phyloP scores from a whole-genome alignment of 1,284 basidiomycete genomes.

The Trametes hirsuta region DNA sequence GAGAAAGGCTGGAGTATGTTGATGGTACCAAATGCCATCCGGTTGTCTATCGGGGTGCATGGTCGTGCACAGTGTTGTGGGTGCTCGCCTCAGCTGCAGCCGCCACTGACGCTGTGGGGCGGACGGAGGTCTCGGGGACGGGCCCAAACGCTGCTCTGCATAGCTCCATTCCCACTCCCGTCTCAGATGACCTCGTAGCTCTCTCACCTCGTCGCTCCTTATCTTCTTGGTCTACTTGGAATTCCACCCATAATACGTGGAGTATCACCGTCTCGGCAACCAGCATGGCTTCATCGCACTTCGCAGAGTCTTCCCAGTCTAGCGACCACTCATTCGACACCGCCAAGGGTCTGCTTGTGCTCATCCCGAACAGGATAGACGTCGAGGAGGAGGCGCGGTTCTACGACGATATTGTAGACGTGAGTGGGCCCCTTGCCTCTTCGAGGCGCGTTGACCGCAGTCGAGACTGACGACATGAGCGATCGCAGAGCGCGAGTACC shows the following conservation, averaged over 20 bases:
- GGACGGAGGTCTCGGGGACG: neutral
- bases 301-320: constrained; percentile 19
- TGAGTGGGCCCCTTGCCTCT: constrained; percentile 23
- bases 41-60: too few relatives aligned
- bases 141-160: constrained; percentile 2
- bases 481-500: constrained; percentile 19
- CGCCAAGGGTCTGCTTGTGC: constrained; percentile 30
- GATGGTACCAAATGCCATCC: too few relatives aligned
- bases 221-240: neutral
- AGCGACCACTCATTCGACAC: constrained; percentile 10
- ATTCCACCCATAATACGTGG: neutral
- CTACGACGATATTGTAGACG: constrained; percentile 51
- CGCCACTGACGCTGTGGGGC: neutral
- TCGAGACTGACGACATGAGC: neutral
- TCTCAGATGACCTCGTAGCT: constrained; percentile 5
- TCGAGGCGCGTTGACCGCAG: constrained; percentile 9
- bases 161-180: constrained; percentile 11
- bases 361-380: constrained; percentile 44
- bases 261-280: neutral
- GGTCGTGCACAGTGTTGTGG: too few relatives aligned
- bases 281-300: constrained; percentile 7
- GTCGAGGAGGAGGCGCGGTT: constrained; percentile 51
- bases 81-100: neutral
- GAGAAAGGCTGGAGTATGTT: too few relatives aligned
- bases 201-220: constrained; percentile 12